phyloP scores from a whole-genome alignment of 1,284 basidiomycete genomes.

The Rhodotorula sp. region DNA sequence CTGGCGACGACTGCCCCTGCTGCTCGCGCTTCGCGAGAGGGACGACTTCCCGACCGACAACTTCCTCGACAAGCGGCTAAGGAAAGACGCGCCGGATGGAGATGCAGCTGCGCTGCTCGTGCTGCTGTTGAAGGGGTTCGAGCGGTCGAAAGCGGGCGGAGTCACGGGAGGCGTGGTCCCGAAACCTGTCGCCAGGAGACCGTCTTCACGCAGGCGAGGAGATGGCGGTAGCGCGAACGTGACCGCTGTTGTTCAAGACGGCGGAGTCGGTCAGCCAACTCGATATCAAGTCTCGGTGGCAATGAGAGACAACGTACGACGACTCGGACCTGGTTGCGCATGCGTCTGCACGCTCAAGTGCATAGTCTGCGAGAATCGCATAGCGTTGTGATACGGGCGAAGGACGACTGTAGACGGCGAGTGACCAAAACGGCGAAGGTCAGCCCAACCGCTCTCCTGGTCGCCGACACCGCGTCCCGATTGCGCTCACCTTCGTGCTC shows the following conservation, averaged over 20 bases:
- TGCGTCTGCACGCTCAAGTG: background rate
- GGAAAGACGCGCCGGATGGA: conserved; percentile 9
- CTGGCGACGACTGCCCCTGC: conserved; percentile 11
- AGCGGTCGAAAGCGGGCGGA: conserved; percentile 1
- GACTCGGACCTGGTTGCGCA: background rate
- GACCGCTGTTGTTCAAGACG: conserved; percentile 7
- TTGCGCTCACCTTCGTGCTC: no score
- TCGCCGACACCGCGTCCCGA: no score
- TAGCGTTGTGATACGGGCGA: no score
- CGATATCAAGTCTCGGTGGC: background rate
- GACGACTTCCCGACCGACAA: conserved; percentile 27
- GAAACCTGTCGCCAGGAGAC: background rate
- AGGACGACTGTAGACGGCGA: no score
- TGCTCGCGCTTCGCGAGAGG: conserved; percentile 16
- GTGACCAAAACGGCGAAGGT: no score
- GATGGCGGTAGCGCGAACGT: conserved; percentile 20
- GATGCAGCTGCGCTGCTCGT: background rate
- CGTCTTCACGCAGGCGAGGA: background rate
- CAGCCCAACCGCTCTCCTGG: no score
- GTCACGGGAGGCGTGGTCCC: background rate
- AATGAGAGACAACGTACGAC: background rate
- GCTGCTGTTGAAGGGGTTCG: conserved; percentile 2
- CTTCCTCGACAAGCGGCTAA: conserved; percentile 22
- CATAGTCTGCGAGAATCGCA: background rate
- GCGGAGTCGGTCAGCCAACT: background rate